Conservation (phyloP, 148 eudicot genomes). For the Nepenthes gracilis region DNA sequence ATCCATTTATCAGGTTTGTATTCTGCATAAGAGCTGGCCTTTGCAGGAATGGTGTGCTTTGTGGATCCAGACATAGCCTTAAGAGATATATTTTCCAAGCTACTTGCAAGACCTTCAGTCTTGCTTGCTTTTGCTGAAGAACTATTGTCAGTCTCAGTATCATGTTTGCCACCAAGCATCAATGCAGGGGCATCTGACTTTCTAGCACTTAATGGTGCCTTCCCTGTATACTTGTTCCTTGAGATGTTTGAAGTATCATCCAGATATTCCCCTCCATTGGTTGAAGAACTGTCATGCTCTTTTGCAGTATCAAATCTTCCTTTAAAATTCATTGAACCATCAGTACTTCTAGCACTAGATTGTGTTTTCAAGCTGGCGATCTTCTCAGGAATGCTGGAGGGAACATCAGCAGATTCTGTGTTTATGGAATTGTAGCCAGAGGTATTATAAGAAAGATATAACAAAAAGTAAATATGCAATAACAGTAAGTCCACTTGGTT, state of each 20-base stretch:
- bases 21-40: conserved; percentile 21
- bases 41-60: conserved; percentile 26
- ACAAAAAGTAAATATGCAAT: too few relatives aligned
- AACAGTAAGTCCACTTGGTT: neutral
- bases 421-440: neutral
- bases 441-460: too few relatives aligned
- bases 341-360: conserved; percentile 8
- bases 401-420: conserved; percentile 13
- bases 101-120: conserved; percentile 21
- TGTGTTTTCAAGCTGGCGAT: conserved; percentile 11
- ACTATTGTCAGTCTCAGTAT: conserved; percentile 17
- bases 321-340: conserved; percentile 7
- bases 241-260: conserved; percentile 11
- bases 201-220: conserved; percentile 24
- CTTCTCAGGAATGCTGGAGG: conserved; percentile 17
- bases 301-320: conserved; percentile 7
- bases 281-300: conserved; percentile 8
- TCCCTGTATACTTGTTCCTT: conserved; percentile 19
- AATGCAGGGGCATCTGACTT: conserved; percentile 21
- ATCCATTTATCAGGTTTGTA: conserved; percentile 88
- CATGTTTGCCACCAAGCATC: conserved; percentile 13
- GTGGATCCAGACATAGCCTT: conserved; percentile 33
- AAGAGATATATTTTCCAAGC: conserved; percentile 27
- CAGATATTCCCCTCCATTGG: conserved; percentile 5
- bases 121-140: conserved; percentile 21